Conservation (phyloP, 2,329 filamentous ascomycete species). For the Calonectria honghensis region DNA sequence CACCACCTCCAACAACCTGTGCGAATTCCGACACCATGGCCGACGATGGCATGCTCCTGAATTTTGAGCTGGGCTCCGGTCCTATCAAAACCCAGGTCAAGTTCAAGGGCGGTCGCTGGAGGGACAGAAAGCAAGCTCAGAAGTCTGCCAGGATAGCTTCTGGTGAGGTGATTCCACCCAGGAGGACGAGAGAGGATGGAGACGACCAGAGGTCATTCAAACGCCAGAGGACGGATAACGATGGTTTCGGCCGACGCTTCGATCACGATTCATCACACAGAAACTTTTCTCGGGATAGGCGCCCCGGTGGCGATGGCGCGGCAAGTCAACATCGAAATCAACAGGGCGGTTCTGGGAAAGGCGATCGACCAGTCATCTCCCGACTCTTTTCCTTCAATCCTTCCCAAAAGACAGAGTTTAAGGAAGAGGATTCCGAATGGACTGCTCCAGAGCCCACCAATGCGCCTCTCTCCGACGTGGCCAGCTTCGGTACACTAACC, state of each 20-base stretch:
- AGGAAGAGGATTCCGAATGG: constrained; percentile 70
- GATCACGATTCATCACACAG: constrained; percentile 44
- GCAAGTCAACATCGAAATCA: constrained; percentile 49
- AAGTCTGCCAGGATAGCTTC: constrained; percentile 57
- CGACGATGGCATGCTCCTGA: constrained; percentile 95
- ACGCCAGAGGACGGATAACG: constrained; percentile 62
- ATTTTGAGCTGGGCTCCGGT: constrained; percentile 86
- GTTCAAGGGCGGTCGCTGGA: constrained; percentile 95
- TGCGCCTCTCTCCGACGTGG: constrained; percentile 89
- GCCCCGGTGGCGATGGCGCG: constrained; percentile 44
- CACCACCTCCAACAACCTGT: constrained; percentile 49
- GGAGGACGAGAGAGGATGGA: constrained; percentile 49
- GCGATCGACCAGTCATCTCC: constrained; percentile 81
- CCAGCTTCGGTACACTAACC: constrained; percentile 90
- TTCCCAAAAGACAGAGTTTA: constrained; percentile 77
- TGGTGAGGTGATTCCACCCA: constrained; percentile 45
- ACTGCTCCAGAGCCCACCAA: constrained; percentile 85
- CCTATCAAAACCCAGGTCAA: constrained; percentile 77
- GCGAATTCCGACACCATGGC: constrained; percentile 76
- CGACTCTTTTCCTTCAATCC: constrained; percentile 96
- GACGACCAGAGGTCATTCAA: constrained; percentile 64
- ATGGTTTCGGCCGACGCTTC: constrained; percentile 41
- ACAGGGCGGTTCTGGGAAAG: constrained; percentile 49
- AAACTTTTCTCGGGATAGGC: constrained; percentile 40
- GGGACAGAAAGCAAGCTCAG: constrained; percentile 85